These are phyloP conservation scores for Calonectria montana DNA, from an alignment of 2,329 filamentous ascomycete genomes.

Conservation along the genomic window DNA sequence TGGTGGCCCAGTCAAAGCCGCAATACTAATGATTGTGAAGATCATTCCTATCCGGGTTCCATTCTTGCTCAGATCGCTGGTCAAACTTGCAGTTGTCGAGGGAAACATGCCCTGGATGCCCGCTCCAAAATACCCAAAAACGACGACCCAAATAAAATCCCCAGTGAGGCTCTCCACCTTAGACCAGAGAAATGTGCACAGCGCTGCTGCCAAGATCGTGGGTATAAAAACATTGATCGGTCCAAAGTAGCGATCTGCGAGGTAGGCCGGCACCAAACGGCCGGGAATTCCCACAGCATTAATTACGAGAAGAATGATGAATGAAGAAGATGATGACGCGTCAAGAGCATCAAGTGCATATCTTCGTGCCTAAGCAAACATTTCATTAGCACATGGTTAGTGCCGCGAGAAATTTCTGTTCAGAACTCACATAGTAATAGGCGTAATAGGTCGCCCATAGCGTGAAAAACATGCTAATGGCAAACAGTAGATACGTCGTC, in stretches of 20 bases:
- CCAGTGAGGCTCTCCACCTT: constrained; percentile 53
- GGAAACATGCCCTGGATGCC: constrained; percentile 76
- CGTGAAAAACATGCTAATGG: constrained; percentile 49
- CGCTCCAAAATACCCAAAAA: constrained; percentile 74
- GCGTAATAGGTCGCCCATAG: constrained; percentile 64
- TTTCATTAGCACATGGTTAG: background rate
- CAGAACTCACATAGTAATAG: constrained; percentile 57
- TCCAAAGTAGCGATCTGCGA: constrained; percentile 66
- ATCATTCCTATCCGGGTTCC: constrained; percentile 71
- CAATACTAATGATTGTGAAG: constrained; percentile 67
- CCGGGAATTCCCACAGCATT: constrained; percentile 69
- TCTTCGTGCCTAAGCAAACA: constrained; percentile 48
- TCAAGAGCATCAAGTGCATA: constrained; percentile 55
- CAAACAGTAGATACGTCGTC: constrained; percentile 53
- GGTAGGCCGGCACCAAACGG: constrained; percentile 63
- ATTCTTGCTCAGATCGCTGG: constrained; percentile 62
- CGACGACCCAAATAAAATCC: constrained; percentile 68
- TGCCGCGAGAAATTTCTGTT: background rate
- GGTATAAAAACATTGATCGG: constrained; percentile 67
- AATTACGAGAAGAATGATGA: constrained; percentile 69
- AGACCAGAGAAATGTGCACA: constrained; percentile 64
- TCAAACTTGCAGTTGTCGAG: constrained; percentile 58
- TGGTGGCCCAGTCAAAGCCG: constrained; percentile 65
- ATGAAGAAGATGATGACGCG: constrained; percentile 61
- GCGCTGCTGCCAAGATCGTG: constrained; percentile 57